phyloP scores from a whole-genome alignment of 768 basidiomycete species.

The Coprinopsis sp. region DNA sequence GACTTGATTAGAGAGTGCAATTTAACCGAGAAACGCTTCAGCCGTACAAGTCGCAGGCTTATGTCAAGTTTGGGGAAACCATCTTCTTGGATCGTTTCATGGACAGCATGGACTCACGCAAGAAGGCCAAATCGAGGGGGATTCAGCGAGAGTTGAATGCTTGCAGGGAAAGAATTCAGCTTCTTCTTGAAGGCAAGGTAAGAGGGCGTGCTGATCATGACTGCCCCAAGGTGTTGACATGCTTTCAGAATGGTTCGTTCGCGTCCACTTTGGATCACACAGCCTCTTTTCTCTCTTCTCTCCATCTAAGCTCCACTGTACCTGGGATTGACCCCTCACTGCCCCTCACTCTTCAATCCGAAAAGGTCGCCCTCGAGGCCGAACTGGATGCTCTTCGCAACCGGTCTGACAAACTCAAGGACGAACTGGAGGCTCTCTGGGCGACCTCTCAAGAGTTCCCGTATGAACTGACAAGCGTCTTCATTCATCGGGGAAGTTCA shows the following conservation, averaged over 20 bases:
- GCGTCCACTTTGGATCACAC: conserved; percentile 51
- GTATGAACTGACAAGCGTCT: conserved; percentile 92
- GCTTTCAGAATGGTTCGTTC: conserved; percentile 57
- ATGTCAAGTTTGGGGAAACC: conserved; percentile 84
- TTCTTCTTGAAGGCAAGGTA: conserved; percentile 72
- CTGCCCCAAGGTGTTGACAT: too few species aligned
- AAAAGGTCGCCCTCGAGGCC: conserved; percentile 45
- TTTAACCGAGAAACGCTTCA: conserved; percentile 90
- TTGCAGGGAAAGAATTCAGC: conserved; percentile 63
- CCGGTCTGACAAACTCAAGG: conserved; percentile 52
- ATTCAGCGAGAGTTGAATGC: conserved; percentile 63
- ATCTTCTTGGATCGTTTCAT: conserved; percentile 92
- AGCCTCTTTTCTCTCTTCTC: conserved; percentile 49
- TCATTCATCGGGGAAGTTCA: conserved; percentile 87
- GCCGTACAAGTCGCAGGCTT: conserved; percentile 94
- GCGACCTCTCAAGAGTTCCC: conserved; percentile 55
- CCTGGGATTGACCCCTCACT: conserved; percentile 62
- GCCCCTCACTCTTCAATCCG: conserved; percentile 43
- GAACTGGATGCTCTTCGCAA: conserved; percentile 56
- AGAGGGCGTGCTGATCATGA: too few species aligned
- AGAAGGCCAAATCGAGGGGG: conserved; percentile 64
- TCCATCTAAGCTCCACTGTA: conserved; percentile 38
- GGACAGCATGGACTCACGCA: conserved; percentile 64
- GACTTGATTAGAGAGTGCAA: conserved; percentile 67
- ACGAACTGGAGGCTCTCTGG: conserved; percentile 74